Base-by-base conservation (phyloP, 495 filamentous ascomycete species). In the Talaromyces thailandensis region DNA sequence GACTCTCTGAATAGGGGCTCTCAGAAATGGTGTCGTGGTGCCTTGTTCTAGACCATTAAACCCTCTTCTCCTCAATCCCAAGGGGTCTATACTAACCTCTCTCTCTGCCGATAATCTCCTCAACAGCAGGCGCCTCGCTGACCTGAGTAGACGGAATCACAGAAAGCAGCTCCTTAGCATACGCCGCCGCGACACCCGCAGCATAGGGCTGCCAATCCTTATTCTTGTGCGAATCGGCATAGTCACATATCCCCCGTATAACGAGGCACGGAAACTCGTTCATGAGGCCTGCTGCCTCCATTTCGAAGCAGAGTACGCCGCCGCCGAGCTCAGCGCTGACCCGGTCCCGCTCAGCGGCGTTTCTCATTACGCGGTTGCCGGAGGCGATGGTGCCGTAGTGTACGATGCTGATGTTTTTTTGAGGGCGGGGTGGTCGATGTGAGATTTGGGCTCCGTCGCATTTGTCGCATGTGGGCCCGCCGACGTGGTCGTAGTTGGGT, bases 251-350 rank as follows among this genome's bases (percentile, higher is more conserved):
- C 1, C 76, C 76, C 56, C 72, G 65, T 40, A 79, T 71, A 6
- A 78, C 67, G 6, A 77, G 61, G 60, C 72, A 76, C 61, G 62
- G 70, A 45, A 76, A 71, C 25, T 68, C 53, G 63, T 77, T 65
- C 69, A 71, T 76, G 4, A 79, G 55, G 1, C 77, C 77, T 26
- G 77, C 77, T 18, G 74, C 77, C 64, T 80, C 77, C 70, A 78
- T 79, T 48, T 80, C 76, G 40, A 78, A 70, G 50, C 72, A 76
- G 9, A 69, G 48, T 31, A 59, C 65, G 3, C 60, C 60, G 3
- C 60, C 60, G 21, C 60, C 25, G 1, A 48, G 51, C 43, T 61
- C 43, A 21, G 43, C 57, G 31, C 31, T 35, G 28, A 69, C 24
- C 5, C 31, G 16, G 11, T 67, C 67, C 28, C 67, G 29, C 24